phyloP scores from a whole-genome alignment of 2,329 filamentous ascomycete species.

The Apiospora koreana region DNA sequence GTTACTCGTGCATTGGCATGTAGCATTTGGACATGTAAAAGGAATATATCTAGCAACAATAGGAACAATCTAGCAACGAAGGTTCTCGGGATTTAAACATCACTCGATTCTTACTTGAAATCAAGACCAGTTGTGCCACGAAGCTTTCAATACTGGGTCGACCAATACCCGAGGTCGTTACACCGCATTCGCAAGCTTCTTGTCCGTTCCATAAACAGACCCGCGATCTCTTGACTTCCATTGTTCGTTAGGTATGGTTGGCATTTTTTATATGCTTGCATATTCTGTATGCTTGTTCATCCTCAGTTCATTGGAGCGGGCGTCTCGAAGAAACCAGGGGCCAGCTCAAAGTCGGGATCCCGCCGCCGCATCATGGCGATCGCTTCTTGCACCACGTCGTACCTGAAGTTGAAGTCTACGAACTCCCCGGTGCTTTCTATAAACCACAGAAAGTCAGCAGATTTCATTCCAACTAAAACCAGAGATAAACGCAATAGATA shows the following conservation, averaged over 20 bases:
- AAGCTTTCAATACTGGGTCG: not conserved
- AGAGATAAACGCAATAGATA: not conserved
- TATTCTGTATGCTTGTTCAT: no score
- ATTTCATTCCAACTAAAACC: not conserved
- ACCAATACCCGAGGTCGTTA: not conserved
- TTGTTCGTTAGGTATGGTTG: not conserved
- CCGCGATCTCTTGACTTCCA: not conserved
- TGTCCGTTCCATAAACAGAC: not conserved
- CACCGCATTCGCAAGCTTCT: not conserved
- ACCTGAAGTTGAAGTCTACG: conserved; percentile 28
- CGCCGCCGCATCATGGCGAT: conserved; percentile 11
- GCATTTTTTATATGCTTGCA: no score
- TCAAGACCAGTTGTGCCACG: not conserved
- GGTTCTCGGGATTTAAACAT: not conserved
- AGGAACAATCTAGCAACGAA: not conserved
- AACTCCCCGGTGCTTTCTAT: conserved; percentile 27
- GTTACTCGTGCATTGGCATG: not conserved
- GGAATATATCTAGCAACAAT: not conserved
- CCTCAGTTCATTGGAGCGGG: not conserved
- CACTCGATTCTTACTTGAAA: not conserved
- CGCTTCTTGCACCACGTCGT: conserved; percentile 26
- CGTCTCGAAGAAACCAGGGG: conserved; percentile 13
- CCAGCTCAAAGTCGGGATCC: conserved; percentile 13
- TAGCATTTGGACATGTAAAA: not conserved
- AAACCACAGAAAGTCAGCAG: not conserved